Base-by-base conservation (phyloP, 768 basidiomycete species). In the Tulasnella sp. region DNA sequence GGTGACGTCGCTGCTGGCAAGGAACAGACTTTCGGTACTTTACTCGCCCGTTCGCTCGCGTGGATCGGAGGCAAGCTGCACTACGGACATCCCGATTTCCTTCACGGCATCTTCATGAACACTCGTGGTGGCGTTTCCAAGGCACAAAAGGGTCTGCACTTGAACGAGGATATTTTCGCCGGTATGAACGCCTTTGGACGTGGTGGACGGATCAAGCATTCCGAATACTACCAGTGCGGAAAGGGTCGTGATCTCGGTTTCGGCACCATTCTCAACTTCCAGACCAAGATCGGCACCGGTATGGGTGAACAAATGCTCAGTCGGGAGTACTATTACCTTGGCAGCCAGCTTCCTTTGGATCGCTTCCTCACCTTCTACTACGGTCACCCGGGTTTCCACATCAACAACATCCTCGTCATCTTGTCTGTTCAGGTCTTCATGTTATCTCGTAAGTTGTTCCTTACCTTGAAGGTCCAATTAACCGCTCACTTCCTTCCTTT, bases 231-330 rank as follows among this genome's bases (percentile, higher is more conserved):
- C 84, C 97, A 98, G 85, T 99, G 96, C 83, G 96, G 96, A 73
- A 98, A 99, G 85, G 97, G 98, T 76, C 92, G 97, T 84, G 98
- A 99, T 87, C 90, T 99, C 80, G 98, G 98, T 35, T 99, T 99
- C 84, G 97, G 96, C 48, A 99, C 98, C 32, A 99, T 99, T 82
- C 86, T 99, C 82, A 99, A 99, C 85, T 99, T 99, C 92, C 93
- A 95, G 88, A 99, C 97, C 78, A 99, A 99, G 90, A 96, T 99
- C 82, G 96, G 97, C 15, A 98, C 96, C n/a, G 97, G 97, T 84
- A 99, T 99, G 97, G 97, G 97, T 51, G 97, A 99, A 84, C 97
- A 99, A 85, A 95, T 98, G 94, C 89, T 99, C 82, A 98, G 95
- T 86, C 90, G 97, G 80, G 97, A 99, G 85, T 98, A 99, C 84